Percentiles rank a stretch among this genome's conserved stretches.
Evolutionary conservation across 129 eudicot species (phyloP).

Genomic region (Chrysanthemum seticuspe): DNA sequence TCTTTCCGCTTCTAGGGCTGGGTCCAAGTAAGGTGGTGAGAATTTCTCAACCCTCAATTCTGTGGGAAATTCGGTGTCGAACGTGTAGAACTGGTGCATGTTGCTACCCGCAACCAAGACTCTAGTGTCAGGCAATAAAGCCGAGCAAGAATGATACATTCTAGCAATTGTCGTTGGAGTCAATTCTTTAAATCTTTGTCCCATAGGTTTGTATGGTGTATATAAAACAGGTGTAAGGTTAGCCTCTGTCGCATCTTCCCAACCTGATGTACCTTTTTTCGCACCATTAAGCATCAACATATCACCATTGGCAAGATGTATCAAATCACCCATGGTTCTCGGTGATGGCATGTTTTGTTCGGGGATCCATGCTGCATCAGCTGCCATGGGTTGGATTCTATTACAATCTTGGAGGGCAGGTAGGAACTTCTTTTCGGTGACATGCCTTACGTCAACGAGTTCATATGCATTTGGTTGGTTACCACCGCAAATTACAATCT

Average conservation of each 20-base stretch:
- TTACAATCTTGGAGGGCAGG: conserved; percentile 69
- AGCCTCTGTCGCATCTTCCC: conserved; percentile 56
- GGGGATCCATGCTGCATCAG: conserved; percentile 43
- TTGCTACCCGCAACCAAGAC: conserved; percentile 82
- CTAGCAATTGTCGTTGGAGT: conserved; percentile 47
- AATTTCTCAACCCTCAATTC: conserved; percentile 76
- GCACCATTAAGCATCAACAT: conserved; percentile 78
- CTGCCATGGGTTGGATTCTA: conserved; percentile 29
- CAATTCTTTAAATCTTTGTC: conserved; percentile 42
- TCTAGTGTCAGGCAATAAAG: conserved; percentile 51
- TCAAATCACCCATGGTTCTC: conserved; percentile 74
- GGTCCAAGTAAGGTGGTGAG: conserved; percentile 70
- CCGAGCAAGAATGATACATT: conserved; percentile 77
- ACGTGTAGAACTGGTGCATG: conserved; percentile 41
- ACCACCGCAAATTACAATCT: conserved; percentile 77
- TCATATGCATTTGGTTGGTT: conserved; percentile 44
- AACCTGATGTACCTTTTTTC: conserved; percentile 59
- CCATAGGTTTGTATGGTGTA: conserved; percentile 39
- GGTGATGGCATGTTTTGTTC: conserved; percentile 72
- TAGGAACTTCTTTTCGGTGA: conserved; percentile 28
- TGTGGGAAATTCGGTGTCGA: conserved; percentile 39
- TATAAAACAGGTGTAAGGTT: conserved; percentile 60
- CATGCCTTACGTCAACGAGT: conserved; percentile 44
- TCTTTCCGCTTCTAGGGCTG: conserved; percentile 25
- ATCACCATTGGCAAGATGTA: conserved; percentile 64